These are phyloP conservation scores for Kentomonas sorsogonicus DNA, from an alignment of 208 protist genomes.

Conservation along the genomic window DNA sequence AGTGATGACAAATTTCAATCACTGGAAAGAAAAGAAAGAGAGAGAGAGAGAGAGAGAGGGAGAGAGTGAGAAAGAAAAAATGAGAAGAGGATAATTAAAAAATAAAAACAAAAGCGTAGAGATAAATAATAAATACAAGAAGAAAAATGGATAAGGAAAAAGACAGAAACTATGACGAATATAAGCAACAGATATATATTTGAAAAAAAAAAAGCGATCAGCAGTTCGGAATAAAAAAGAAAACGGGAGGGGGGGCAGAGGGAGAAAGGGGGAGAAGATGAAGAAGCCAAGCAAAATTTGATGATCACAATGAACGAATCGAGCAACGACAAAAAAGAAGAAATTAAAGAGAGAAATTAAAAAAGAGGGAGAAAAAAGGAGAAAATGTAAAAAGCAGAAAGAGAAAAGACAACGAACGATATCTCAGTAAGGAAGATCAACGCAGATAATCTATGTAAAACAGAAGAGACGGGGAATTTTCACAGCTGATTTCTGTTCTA, in stretches of 20 bases:
- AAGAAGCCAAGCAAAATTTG: not conserved
- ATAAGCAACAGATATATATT: not conserved
- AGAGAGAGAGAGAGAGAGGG: not conserved
- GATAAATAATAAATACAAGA: not conserved
- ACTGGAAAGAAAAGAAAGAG: not conserved
- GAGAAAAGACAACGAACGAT: not conserved
- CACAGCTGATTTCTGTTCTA: too few species aligned
- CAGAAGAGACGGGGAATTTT: too few species aligned
- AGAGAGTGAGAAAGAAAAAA: not conserved
- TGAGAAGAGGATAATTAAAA: conserved; percentile 10
- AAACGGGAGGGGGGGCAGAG: not conserved
- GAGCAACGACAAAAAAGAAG: conserved; percentile 11
- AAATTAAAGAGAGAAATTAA: conserved; percentile 2
- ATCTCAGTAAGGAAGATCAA: too few species aligned
- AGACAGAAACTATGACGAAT: not conserved
- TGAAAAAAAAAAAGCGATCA: not conserved
- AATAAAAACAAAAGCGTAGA: conserved; percentile 1
- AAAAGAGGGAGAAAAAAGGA: not conserved
- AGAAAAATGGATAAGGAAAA: not conserved
- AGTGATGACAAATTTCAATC: too few species aligned
- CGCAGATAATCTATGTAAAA: too few species aligned
- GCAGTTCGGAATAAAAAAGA: not conserved
- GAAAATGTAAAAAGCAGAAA: conserved; percentile 5
- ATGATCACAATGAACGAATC: conserved; percentile 2
- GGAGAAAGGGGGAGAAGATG: not conserved